Evolutionary conservation across 2,329 filamentous ascomycete genomes (phyloP).

Genomic region (Alternaria novae-zelandiae): DNA sequence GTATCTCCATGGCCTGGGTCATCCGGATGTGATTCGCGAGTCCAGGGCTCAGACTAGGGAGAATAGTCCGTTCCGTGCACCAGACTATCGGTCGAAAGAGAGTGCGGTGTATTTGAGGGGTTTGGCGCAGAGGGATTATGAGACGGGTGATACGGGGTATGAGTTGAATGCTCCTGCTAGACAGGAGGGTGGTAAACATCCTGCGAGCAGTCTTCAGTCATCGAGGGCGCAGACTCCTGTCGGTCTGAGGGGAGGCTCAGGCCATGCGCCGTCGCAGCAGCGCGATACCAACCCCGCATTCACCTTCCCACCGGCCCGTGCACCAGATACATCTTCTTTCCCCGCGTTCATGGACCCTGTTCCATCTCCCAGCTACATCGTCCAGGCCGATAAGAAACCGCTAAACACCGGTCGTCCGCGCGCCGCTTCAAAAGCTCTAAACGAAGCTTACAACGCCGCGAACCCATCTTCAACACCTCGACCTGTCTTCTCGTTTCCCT

Average conservation of each 20-base stretch:
- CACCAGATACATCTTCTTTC: not conserved
- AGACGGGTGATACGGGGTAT: not conserved
- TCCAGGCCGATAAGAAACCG: not conserved
- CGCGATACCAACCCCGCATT: not conserved
- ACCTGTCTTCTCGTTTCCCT: not conserved
- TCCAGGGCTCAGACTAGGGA: not conserved
- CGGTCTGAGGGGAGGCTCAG: not conserved
- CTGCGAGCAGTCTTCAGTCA: not conserved
- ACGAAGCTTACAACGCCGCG: constrained; percentile 23
- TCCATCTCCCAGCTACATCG: not conserved
- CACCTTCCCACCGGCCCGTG: not conserved
- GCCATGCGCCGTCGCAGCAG: not conserved
- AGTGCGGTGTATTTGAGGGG: not conserved
- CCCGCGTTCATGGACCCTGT: not conserved
- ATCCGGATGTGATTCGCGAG: not conserved
- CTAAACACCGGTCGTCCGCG: constrained; percentile 18
- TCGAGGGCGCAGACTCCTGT: not conserved
- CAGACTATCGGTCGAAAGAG: not conserved
- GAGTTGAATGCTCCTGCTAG: not conserved
- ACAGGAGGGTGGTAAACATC: not conserved
- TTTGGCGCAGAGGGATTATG: not conserved
- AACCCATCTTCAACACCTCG: not conserved
- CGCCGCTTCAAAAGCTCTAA: constrained; percentile 22
- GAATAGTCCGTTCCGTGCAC: not conserved
- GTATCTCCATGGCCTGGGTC: constrained; percentile 3